These are phyloP conservation scores for Hypoxylon rickii DNA, from an alignment of 495 filamentous ascomycete species.

Conservation along the genomic window DNA sequence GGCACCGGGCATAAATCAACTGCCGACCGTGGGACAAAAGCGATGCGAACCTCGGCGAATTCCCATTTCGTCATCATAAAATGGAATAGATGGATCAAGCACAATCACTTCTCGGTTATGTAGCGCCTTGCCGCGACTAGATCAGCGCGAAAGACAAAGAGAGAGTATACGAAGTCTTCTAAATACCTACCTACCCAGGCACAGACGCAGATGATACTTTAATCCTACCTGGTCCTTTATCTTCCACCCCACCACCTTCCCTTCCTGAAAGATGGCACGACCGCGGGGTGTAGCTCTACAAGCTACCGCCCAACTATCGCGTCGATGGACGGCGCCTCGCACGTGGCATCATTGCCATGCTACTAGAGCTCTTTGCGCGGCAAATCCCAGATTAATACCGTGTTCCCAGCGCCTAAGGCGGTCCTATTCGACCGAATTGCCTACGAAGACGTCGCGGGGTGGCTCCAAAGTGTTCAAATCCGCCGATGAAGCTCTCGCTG, in stretches of 20 bases:
- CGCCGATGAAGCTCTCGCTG: slow-evolving; percentile 64
- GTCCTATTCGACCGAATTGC: slow-evolving; percentile 31
- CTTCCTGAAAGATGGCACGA: slow-evolving; percentile 26
- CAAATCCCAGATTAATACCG: neutral
- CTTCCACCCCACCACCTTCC: slow-evolving; percentile 2
- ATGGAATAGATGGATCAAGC: slow-evolving; percentile 18
- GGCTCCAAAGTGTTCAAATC: slow-evolving; percentile 59
- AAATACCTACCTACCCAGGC: neutral
- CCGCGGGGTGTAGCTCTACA: slow-evolving; percentile 21
- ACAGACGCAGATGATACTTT: slow-evolving; percentile 4
- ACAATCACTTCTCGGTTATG: neutral
- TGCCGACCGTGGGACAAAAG: slow-evolving; percentile 21
- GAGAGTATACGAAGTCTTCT: too few species aligned
- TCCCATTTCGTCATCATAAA: slow-evolving; percentile 22
- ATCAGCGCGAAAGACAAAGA: neutral
- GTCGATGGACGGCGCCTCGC: slow-evolving; percentile 26
- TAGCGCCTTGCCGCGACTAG: slow-evolving; percentile 1
- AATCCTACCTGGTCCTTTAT: neutral
- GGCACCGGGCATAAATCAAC: slow-evolving; percentile 33
- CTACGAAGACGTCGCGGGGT: slow-evolving; percentile 39
- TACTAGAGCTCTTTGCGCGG: too few species aligned
- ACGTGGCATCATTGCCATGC: too few species aligned
- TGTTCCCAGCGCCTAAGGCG: slow-evolving; percentile 8
- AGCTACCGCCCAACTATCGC: slow-evolving; percentile 27
- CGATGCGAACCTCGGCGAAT: slow-evolving; percentile 26